Conservation (phyloP, 1,284 basidiomycete genomes). For the Volvariella surrecta region DNA sequence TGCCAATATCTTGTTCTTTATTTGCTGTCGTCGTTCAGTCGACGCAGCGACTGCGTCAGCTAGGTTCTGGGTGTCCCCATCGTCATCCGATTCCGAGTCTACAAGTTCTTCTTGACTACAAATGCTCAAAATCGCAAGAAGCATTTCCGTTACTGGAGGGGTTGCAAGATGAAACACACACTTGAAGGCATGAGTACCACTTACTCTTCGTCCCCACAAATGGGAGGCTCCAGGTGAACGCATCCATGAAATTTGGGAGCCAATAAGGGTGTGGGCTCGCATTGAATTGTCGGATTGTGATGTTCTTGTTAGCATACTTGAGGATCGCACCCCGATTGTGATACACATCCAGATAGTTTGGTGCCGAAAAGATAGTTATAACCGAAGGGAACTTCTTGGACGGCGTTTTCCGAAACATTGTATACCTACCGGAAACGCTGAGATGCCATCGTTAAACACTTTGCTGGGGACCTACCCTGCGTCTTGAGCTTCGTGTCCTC, state of each 20-base stretch:
- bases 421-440: conserved; percentile 46
- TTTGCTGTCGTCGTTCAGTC: conserved; percentile 53
- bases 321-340: conserved; percentile 95
- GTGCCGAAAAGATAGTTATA: conserved; percentile 95
- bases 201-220: conserved; percentile 97
- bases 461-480: conserved; percentile 60
- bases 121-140: conserved; percentile 89
- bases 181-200: conserved; percentile 18
- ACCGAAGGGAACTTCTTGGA: conserved; percentile 90
- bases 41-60: background rate
- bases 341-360: conserved; percentile 95
- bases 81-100: conserved; percentile 45
- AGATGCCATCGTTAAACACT: conserved; percentile 1
- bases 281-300: conserved; percentile 97
- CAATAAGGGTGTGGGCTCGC: conserved; percentile 86
- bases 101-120: conserved; percentile 95
- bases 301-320: conserved; percentile 97
- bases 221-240: conserved; percentile 97
- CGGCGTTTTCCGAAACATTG: conserved; percentile 91
- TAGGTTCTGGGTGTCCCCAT: conserved; percentile 26
- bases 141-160: conserved; percentile 84
- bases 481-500: conserved; percentile 97
- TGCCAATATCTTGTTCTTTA: conserved; percentile 94
- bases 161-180: conserved; percentile 3
- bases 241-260: conserved; percentile 99